phyloP scores from a whole-genome alignment of 208 protist species.

The Cochliopodium minus region DNA sequence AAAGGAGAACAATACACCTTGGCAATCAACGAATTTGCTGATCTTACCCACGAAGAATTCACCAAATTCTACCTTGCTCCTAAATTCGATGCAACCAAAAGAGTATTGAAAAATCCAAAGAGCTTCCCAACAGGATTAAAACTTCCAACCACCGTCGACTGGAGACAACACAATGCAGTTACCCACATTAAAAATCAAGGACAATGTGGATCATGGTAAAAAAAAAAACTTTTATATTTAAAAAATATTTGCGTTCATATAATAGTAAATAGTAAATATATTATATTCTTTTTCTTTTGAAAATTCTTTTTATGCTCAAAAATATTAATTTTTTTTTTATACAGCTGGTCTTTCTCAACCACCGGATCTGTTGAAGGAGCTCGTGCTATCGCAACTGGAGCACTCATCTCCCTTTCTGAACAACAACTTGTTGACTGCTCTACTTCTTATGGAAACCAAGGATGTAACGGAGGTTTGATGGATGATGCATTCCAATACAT shows the following conservation, averaged over 20 bases:
- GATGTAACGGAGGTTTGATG: constrained; percentile 48
- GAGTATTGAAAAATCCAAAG: no score
- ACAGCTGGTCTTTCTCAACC: constrained; percentile 53
- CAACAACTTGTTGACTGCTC: constrained; percentile 60
- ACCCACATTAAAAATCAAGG: constrained; percentile 6
- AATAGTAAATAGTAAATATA: no score
- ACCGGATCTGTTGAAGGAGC: constrained; percentile 41
- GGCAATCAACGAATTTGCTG: constrained; percentile 38
- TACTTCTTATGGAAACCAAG: no score
- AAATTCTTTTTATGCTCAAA: no score
- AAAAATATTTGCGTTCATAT: no score
- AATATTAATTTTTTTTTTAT: no score
- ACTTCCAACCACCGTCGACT: neutral
- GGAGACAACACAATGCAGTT: constrained; percentile 1
- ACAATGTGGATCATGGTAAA: constrained; percentile 58
- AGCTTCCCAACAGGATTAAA: no score
- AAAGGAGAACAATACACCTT: no score
- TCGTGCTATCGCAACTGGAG: constrained; percentile 9
- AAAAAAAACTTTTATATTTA: no score
- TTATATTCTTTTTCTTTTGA: no score
- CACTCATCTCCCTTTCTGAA: constrained; percentile 36
- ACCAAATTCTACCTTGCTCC: no score
- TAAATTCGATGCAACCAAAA: no score
- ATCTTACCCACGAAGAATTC: constrained; percentile 42
- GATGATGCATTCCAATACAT: constrained; percentile 33